Conservation (phyloP, 345 rosid genomes). For the Abelmoschus esculentus region DNA sequence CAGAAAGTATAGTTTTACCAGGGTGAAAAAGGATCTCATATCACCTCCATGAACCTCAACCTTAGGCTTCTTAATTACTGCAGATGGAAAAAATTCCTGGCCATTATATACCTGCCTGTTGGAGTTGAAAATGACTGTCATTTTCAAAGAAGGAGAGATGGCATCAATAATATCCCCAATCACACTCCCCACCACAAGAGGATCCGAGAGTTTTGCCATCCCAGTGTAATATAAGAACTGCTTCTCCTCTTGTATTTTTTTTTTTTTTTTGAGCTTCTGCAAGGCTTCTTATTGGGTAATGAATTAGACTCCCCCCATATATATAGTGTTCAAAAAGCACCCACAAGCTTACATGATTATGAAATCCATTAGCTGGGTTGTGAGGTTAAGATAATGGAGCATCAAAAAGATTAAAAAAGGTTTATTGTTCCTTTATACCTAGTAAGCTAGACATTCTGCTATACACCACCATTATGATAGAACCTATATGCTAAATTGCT, state of each 20-base stretch:
- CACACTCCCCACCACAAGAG: constrained; percentile 83
- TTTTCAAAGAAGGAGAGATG: constrained; percentile 49
- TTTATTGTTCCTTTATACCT: neutral
- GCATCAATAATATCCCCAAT: constrained; percentile 79
- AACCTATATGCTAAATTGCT: too few relatives aligned
- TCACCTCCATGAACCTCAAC: constrained; percentile 88
- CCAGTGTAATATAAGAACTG: neutral
- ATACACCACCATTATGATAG: neutral
- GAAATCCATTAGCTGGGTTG: constrained; percentile 3
- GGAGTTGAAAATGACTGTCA: constrained; percentile 58
- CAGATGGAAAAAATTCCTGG: constrained; percentile 76
- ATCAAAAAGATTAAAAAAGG: neutral
- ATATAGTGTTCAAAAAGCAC: constrained; percentile 23
- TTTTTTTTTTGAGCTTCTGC: neutral
- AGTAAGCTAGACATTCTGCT: constrained; percentile 1
- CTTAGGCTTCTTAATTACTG: constrained; percentile 59
- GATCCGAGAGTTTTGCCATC: constrained; percentile 60
- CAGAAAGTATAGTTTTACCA: constrained; percentile 36
- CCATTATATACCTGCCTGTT: constrained; percentile 83
- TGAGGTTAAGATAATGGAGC: constrained; percentile 5
- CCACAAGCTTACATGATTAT: neutral
- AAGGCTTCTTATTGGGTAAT: constrained; percentile 6
- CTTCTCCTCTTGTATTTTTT: too few relatives aligned
- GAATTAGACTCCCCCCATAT: constrained; percentile 16
- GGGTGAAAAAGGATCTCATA: constrained; percentile 86